These are phyloP conservation scores for Fusarium sp. DNA, from an alignment of 2,329 filamentous ascomycete genomes.

Conservation along the genomic window DNA sequence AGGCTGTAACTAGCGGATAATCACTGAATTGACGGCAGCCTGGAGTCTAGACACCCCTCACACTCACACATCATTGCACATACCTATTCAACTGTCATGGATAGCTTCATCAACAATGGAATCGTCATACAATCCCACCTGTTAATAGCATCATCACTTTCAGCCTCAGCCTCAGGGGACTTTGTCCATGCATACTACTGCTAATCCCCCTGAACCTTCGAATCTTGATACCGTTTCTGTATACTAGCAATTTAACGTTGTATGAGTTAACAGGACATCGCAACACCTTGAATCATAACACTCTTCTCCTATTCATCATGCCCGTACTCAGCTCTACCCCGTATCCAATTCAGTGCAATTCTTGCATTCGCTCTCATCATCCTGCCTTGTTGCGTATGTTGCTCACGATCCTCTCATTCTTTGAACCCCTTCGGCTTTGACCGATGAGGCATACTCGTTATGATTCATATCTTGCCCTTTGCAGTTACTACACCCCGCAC, in stretches of 20 bases:
- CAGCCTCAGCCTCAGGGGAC: constrained; percentile 20
- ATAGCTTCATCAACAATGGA: not conserved
- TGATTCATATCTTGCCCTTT: constrained; percentile 9
- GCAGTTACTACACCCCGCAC: constrained; percentile 10
- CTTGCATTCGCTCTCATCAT: not conserved
- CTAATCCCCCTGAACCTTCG: constrained; percentile 8
- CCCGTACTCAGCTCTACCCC: not conserved
- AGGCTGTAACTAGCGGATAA: constrained; percentile 30
- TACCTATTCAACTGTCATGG: not conserved
- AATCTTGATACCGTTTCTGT: constrained; percentile 23
- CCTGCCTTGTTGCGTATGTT: constrained; percentile 9
- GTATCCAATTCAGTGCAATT: not conserved
- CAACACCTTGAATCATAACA: constrained; percentile 7
- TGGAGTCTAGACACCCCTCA: constrained; percentile 9
- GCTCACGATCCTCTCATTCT: not conserved
- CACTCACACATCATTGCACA: not conserved
- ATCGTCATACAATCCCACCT: not conserved
- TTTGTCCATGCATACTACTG: constrained; percentile 11
- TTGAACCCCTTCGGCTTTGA: constrained; percentile 15
- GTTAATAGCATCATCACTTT: not conserved
- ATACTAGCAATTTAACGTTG: constrained; percentile 2
- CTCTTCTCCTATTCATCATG: not conserved
- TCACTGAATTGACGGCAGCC: not conserved
- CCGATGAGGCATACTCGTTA: constrained; percentile 29
- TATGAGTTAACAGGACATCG: constrained; percentile 2